A percentile compares a stretch with the other conserved stretches of the same genome.
phyloP scores from a whole-genome alignment of 202 grass and related monocot genomes.

The Hordeum pubiflorum region DNA sequence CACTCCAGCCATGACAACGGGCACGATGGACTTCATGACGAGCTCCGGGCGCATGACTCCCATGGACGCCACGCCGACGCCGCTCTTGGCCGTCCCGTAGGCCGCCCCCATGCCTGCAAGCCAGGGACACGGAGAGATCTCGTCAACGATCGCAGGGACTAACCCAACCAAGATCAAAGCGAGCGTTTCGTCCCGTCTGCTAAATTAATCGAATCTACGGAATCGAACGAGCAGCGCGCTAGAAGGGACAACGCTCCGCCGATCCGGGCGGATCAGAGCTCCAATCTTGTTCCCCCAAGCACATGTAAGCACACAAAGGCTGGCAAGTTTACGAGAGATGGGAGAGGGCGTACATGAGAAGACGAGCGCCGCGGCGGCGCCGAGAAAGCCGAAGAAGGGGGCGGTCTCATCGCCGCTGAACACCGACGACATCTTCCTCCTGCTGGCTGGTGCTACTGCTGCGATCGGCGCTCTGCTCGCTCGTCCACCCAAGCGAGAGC shows the following conservation, averaged over 20 bases:
- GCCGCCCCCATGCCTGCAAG: conserved; percentile 88
- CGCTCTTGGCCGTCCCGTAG: conserved; percentile 95
- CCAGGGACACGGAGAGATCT: not conserved
- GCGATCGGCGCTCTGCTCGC: not conserved
- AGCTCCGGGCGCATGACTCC: conserved; percentile 97
- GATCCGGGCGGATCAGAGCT: not conserved
- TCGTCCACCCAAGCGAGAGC: not conserved
- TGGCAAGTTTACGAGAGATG: not conserved
- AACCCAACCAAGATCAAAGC: not conserved
- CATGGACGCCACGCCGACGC: conserved; percentile 97
- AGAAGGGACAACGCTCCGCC: not conserved
- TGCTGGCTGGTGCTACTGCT: not conserved
- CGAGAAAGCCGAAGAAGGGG: conserved; percentile 99
- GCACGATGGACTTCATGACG: conserved; percentile 99
- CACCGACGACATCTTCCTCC: conserved; percentile 45
- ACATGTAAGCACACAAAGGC: not conserved
- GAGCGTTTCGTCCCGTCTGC: not conserved
- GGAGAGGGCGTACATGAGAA: conserved; percentile 63
- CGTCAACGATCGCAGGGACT: conserved; percentile 19
- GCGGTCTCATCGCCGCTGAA: conserved; percentile 99
- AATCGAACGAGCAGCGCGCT: not conserved
- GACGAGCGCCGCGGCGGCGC: conserved; percentile 84
- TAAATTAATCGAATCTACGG: not conserved
- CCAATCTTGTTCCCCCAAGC: not conserved
- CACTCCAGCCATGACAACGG: conserved; percentile 98